A percentile compares a stretch with the other conserved stretches of the same genome.
Conservation (phyloP, 495 filamentous ascomycete species). For the Talaromyces liani region DNA sequence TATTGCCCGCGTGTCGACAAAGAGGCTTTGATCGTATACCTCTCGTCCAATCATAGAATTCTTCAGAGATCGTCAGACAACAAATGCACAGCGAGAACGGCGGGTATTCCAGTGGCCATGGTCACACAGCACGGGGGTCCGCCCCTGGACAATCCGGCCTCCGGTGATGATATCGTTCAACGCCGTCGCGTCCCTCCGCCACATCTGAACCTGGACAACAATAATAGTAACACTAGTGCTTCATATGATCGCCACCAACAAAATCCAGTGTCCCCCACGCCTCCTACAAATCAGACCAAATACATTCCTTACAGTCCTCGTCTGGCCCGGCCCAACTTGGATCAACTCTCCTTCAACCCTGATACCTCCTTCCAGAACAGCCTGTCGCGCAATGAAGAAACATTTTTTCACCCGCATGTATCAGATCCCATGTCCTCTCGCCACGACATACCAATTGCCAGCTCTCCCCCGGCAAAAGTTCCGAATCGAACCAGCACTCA, state of each 20-base stretch:
- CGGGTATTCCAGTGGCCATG: slow-evolving; percentile 38
- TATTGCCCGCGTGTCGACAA: slow-evolving; percentile 3
- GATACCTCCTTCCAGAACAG: slow-evolving; percentile 20
- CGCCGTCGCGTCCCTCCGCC: slow-evolving; percentile 22
- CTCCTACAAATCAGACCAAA: slow-evolving; percentile 21
- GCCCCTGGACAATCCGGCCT: slow-evolving; percentile 29
- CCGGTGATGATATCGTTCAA: slow-evolving; percentile 26
- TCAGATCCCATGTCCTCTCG: neutral
- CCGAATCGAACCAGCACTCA: neutral
- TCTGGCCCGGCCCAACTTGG: slow-evolving; percentile 14
- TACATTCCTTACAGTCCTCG: slow-evolving; percentile 15
- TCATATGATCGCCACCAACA: slow-evolving; percentile 13
- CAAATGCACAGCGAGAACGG: slow-evolving; percentile 42
- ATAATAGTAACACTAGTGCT: slow-evolving; percentile 14
- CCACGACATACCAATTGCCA: neutral
- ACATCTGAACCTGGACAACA: neutral
- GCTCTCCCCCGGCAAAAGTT: neutral
- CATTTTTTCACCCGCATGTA: neutral
- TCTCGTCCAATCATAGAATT: neutral
- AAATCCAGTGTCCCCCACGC: slow-evolving; percentile 17
- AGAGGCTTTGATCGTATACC: neutral
- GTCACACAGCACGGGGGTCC: slow-evolving; percentile 39
- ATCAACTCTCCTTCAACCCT: slow-evolving; percentile 14
- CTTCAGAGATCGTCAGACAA: slow-evolving; percentile 13
- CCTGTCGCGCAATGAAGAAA: slow-evolving; percentile 8